Evolutionary conservation across 306 rosid species (phyloP).

Genomic region (Pyrus pyrifolia): DNA sequence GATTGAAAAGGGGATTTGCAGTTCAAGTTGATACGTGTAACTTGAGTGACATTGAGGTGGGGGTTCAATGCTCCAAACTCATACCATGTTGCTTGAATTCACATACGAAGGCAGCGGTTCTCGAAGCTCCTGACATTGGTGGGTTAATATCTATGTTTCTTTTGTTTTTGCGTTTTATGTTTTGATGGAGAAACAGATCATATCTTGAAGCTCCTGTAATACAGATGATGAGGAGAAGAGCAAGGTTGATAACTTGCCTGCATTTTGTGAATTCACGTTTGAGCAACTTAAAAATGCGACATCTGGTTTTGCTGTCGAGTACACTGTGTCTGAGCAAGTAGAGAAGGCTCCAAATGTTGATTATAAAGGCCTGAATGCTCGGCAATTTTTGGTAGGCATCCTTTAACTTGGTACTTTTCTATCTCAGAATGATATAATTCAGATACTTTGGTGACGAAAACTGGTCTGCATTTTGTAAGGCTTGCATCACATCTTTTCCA

Average conservation of each 20-base stretch:
- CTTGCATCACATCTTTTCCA: too few species aligned
- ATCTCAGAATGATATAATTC: background rate
- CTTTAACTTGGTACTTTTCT: background rate
- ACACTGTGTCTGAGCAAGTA: constrained; percentile 80
- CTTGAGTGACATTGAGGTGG: constrained; percentile 32
- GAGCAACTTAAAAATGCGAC: constrained; percentile 83
- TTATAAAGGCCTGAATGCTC: constrained; percentile 78
- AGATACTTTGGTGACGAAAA: background rate
- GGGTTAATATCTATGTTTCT: constrained; percentile 9
- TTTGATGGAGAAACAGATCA: constrained; percentile 5
- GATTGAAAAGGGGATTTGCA: constrained; percentile 16
- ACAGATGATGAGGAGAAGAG: constrained; percentile 53
- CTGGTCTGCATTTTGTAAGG: background rate
- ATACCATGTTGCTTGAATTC: constrained; percentile 67
- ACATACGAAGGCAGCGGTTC: constrained; percentile 61
- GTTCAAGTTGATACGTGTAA: constrained; percentile 10
- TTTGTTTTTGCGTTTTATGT: constrained; percentile 1
- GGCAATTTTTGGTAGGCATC: constrained; percentile 58
- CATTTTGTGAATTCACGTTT: constrained; percentile 57
- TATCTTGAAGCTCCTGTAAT: constrained; percentile 15
- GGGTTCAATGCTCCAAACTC: constrained; percentile 57
- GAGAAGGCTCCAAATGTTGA: constrained; percentile 86
- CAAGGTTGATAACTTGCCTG: constrained; percentile 42
- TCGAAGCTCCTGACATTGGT: constrained; percentile 63
- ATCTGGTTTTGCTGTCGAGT: constrained; percentile 78